Conservation (phyloP, 2,329 filamentous ascomycete genomes). For the Dactylellina sp. region DNA sequence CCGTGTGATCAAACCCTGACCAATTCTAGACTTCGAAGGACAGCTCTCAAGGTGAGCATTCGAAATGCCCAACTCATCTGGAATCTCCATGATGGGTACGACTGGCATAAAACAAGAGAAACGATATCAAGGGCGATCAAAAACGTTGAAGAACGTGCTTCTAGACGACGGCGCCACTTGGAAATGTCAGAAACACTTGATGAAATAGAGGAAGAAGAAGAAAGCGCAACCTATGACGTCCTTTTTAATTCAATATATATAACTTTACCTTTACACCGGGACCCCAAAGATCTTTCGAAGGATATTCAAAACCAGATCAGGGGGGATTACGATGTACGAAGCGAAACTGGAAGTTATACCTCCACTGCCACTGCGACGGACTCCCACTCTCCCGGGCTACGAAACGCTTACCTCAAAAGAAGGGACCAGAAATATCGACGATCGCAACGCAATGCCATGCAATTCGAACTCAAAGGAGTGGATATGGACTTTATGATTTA, state of each 20-base stretch:
- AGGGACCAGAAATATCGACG: constrained; percentile 76
- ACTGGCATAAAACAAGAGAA: constrained; percentile 89
- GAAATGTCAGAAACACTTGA: constrained; percentile 70
- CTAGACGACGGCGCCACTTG: constrained; percentile 75
- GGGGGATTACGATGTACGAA: constrained; percentile 84
- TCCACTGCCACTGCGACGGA: constrained; percentile 68
- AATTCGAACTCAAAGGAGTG: constrained; percentile 88
- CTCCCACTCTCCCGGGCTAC: constrained; percentile 61
- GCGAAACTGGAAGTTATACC: constrained; percentile 89
- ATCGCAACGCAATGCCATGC: constrained; percentile 93
- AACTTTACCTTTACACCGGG: constrained; percentile 85
- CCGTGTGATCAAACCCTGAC: neutral
- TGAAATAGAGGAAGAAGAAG: constrained; percentile 77
- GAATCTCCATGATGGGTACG: constrained; percentile 98
- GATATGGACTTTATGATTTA: constrained; percentile 85
- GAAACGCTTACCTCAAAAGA: constrained; percentile 62
- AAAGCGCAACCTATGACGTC: constrained; percentile 90
- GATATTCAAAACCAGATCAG: constrained; percentile 77
- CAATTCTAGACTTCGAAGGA: constrained; percentile 22
- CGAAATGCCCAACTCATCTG: constrained; percentile 93
- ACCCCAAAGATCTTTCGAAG: constrained; percentile 81
- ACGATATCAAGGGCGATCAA: constrained; percentile 88
- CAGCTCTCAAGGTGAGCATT: constrained; percentile 79
- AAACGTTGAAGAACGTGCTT: constrained; percentile 83
- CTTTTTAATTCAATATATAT: constrained; percentile 99